These are phyloP conservation scores for Claviceps arundinis DNA, from an alignment of 2,329 filamentous ascomycete genomes.

Conservation along the genomic window DNA sequence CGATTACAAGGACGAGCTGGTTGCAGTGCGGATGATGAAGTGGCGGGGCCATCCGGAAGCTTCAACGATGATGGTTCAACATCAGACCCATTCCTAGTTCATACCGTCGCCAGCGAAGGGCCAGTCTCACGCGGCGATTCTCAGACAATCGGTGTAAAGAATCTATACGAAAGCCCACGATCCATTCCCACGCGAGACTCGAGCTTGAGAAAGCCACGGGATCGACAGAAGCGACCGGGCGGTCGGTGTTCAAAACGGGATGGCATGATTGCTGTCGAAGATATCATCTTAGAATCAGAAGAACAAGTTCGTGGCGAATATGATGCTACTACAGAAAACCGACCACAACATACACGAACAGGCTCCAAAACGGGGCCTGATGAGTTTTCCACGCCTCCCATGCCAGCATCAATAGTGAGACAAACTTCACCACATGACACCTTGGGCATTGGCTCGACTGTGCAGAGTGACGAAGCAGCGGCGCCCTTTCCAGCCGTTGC, in stretches of 20 bases:
- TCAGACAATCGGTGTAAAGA: constrained; percentile 11
- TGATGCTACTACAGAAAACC: not conserved
- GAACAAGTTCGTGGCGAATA: constrained; percentile 14
- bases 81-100: constrained; percentile 36
- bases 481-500: constrained; percentile 58
- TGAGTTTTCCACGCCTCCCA: constrained; percentile 11
- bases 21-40: constrained; percentile 14
- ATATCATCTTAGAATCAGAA: constrained; percentile 30
- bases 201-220: constrained; percentile 46
- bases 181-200: constrained; percentile 56
- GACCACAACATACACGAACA: not conserved
- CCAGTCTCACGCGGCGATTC: constrained; percentile 18
- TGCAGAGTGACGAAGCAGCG: constrained; percentile 47
- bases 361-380: constrained; percentile 8
- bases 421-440: constrained; percentile 12
- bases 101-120: constrained; percentile 44
- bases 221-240: constrained; percentile 39
- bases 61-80: constrained; percentile 14
- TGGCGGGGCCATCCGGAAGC: constrained; percentile 19
- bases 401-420: constrained; percentile 8
- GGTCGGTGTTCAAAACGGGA: constrained; percentile 36
- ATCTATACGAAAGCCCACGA: constrained; percentile 24
- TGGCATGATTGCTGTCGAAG: constrained; percentile 23
- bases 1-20: constrained; percentile 23
- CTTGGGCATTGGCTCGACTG: constrained; percentile 16